Evolutionary conservation across 345 rosid genomes (phyloP).

Genomic region (Orychophragmus violaceus): DNA sequence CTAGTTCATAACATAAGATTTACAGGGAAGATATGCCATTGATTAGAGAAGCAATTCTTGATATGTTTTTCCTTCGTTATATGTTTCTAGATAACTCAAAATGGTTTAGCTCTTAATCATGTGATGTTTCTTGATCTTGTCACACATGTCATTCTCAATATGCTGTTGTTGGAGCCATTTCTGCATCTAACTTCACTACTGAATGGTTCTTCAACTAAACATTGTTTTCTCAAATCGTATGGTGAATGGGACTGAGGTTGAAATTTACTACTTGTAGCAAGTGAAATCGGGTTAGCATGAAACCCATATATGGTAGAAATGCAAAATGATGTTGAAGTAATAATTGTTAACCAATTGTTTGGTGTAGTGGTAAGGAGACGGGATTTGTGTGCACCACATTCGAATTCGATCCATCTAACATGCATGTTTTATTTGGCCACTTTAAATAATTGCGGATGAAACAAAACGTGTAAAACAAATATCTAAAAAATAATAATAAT

Average conservation of each 20-base stretch:
- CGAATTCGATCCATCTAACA: too few relatives aligned
- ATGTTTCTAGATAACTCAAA: not conserved
- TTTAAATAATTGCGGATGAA: too few relatives aligned
- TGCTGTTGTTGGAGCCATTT: conserved; percentile 50
- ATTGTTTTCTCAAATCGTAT: conserved; percentile 30
- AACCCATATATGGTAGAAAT: not conserved
- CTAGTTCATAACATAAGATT: too few relatives aligned
- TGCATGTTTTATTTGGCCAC: too few relatives aligned
- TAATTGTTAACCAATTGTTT: too few relatives aligned
- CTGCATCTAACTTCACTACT: conserved; percentile 41
- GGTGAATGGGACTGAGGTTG: conserved; percentile 41
- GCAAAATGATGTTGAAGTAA: conserved; percentile 6
- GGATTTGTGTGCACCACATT: too few relatives aligned
- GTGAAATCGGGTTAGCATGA: not conserved
- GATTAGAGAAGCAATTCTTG: too few relatives aligned
- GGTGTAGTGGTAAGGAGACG: too few relatives aligned
- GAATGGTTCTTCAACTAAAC: conserved; percentile 36
- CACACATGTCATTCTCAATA: conserved; percentile 49
- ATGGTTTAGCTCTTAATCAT: not conserved
- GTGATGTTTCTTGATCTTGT: conserved; percentile 12
- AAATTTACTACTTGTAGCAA: conserved; percentile 16
- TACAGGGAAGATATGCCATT: too few relatives aligned
- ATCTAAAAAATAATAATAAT: too few relatives aligned
- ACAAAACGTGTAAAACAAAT: too few relatives aligned
- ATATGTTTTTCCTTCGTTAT: too few relatives aligned